Evolutionary conservation across 2,329 filamentous ascomycete species (phyloP).

Genomic region (Colletotrichum lentis): DNA sequence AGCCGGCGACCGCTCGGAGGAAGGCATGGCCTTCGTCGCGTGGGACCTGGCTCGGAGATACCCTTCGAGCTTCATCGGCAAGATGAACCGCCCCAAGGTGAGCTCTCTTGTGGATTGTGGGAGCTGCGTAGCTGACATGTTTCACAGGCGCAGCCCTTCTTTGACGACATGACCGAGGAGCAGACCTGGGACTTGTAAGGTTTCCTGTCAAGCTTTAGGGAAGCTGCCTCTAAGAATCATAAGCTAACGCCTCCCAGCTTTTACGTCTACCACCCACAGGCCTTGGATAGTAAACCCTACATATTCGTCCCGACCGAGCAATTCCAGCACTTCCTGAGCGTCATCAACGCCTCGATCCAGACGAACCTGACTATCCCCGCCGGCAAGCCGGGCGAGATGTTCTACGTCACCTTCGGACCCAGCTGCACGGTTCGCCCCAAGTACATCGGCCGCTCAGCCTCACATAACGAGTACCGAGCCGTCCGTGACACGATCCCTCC

Average conservation of each 20-base stretch:
- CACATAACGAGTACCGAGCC: constrained; percentile 28
- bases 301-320: constrained; percentile 74
- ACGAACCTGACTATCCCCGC: constrained; percentile 66
- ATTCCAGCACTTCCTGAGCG: constrained; percentile 68
- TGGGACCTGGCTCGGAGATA: constrained; percentile 66
- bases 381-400: constrained; percentile 59
- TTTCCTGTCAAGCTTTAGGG: background rate
- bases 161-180: constrained; percentile 65
- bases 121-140: constrained; percentile 27
- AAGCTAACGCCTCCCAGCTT: constrained; percentile 58
- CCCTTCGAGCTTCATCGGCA: constrained; percentile 66
- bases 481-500: constrained; percentile 16
- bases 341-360: constrained; percentile 68
- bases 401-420: constrained; percentile 69
- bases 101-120: constrained; percentile 36
- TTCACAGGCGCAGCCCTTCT: constrained; percentile 57
- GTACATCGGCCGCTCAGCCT: constrained; percentile 67
- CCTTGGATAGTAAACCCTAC: constrained; percentile 60
- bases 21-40: constrained; percentile 54
- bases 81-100: constrained; percentile 59
- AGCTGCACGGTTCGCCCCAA: constrained; percentile 70
- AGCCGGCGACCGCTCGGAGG: constrained; percentile 40
- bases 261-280: constrained; percentile 67
- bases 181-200: constrained; percentile 81
- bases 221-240: background rate